These are phyloP conservation scores for Mangifera indica DNA, from an alignment of 345 rosid genomes.

Conservation along the genomic window DNA sequence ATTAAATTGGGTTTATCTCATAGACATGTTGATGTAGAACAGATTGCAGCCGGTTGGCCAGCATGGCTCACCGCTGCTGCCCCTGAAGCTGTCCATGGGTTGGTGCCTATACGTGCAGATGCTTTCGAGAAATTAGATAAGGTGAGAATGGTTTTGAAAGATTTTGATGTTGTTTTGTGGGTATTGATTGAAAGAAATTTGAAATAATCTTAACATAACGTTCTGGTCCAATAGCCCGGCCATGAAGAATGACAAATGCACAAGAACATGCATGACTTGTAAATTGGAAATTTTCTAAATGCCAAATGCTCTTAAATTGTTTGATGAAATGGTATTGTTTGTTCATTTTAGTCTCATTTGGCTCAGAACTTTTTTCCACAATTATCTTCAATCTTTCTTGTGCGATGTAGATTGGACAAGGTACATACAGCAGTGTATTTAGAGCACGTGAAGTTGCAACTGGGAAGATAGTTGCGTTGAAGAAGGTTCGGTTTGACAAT, in stretches of 20 bases:
- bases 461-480: constrained; percentile 68
- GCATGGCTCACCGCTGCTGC: constrained; percentile 70
- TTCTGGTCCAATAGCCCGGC: no score
- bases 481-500: constrained; percentile 75
- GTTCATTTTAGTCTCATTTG: not conserved
- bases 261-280: not conserved
- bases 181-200: not conserved
- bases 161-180: not conserved
- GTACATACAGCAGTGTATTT: constrained; percentile 81
- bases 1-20: constrained; percentile 46
- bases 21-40: constrained; percentile 53
- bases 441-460: constrained; percentile 69
- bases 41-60: constrained; percentile 77
- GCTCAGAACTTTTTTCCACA: constrained; percentile 7
- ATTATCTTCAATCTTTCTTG: constrained; percentile 12
- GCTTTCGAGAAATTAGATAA: constrained; percentile 74
- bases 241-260: not conserved
- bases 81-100: constrained; percentile 66
- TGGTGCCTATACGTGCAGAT: constrained; percentile 71
- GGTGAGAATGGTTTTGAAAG: constrained; percentile 30
- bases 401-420: constrained; percentile 75
- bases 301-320: no score
- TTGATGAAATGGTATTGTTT: no score
- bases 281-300: no score
- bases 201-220: not conserved